phyloP scores from a whole-genome alignment of 495 filamentous ascomycete species.

The Penicillium silybi region DNA sequence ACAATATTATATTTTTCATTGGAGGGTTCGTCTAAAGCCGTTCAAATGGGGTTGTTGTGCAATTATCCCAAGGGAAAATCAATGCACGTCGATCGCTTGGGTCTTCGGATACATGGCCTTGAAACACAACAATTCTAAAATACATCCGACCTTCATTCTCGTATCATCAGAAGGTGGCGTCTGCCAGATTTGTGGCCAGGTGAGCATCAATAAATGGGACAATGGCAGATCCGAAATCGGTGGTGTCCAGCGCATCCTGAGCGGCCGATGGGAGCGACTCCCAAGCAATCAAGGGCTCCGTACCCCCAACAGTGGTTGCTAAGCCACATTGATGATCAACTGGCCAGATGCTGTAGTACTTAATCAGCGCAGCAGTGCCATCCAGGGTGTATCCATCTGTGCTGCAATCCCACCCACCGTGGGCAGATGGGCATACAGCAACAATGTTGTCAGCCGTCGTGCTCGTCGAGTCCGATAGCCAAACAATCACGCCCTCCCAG shows the following conservation, averaged over 20 bases:
- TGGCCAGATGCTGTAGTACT: slow-evolving; percentile 47
- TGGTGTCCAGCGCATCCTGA: slow-evolving; percentile 18
- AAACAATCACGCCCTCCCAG: slow-evolving; percentile 51
- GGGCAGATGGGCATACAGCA: slow-evolving; percentile 49
- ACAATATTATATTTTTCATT: no score
- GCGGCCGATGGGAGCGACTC: slow-evolving; percentile 39
- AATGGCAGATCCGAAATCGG: slow-evolving; percentile 19
- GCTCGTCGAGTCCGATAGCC: slow-evolving; percentile 32
- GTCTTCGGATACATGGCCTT: background rate
- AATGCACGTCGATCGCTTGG: background rate
- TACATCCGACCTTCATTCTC: background rate
- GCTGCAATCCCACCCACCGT: slow-evolving; percentile 48
- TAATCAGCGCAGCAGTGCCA: slow-evolving; percentile 40
- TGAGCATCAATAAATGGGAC: slow-evolving; percentile 21
- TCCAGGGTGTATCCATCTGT: slow-evolving; percentile 35
- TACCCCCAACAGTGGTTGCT: slow-evolving; percentile 42
- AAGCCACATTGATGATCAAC: slow-evolving; percentile 46
- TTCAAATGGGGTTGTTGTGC: no score
- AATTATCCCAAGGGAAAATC: no score
- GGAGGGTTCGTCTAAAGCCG: no score
- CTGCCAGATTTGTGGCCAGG: slow-evolving; percentile 12
- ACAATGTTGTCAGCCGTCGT: slow-evolving; percentile 41
- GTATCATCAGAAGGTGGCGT: slow-evolving; percentile 16
- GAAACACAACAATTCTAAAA: background rate
- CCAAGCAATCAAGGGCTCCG: slow-evolving; percentile 53